A percentile compares a stretch with the other conserved stretches of the same genome.
These are phyloP conservation scores for Cenchrus americanus DNA, from an alignment of 176 grass and related monocot species.

Conservation along the genomic window DNA sequence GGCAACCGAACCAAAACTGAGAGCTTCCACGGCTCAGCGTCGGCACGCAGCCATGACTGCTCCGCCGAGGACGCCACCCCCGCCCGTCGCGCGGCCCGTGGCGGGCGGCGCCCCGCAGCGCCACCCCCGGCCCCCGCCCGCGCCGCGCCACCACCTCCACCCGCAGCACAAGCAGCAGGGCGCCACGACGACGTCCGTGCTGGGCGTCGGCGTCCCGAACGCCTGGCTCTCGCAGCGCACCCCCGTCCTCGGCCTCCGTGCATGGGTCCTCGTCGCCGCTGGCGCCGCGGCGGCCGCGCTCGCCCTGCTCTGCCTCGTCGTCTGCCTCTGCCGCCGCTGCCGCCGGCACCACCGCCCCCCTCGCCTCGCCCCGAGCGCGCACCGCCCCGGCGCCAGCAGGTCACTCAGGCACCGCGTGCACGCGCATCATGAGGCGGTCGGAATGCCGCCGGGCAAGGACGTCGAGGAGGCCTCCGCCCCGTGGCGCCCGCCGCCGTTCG, in stretches of 20 bases:
- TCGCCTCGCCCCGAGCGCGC: conserved; percentile 23
- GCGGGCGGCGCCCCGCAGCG: background rate
- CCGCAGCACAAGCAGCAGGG: conserved; percentile 18
- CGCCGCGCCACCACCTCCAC: background rate
- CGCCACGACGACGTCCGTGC: conserved; percentile 31
- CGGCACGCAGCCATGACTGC: conserved; percentile 13
- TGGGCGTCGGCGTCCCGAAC: conserved; percentile 53
- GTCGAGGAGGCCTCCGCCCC: conserved; percentile 45
- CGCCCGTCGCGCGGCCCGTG: background rate
- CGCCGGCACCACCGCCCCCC: conserved; percentile 40
- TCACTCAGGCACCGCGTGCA: conserved; percentile 53
- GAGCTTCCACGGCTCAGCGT: conserved; percentile 23
- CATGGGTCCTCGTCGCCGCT: conserved; percentile 65
- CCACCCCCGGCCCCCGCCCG: background rate
- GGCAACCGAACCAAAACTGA: background rate
- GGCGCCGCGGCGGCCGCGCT: conserved; percentile 48
- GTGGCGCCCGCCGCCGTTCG: conserved; percentile 44
- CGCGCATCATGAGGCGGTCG: conserved; percentile 45
- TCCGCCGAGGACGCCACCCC: background rate
- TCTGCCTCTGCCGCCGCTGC: conserved; percentile 61
- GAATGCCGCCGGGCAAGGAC: conserved; percentile 46
- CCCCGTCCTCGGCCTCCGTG: conserved; percentile 74
- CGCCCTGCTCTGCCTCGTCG: conserved; percentile 46
- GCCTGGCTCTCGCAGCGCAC: conserved; percentile 69
- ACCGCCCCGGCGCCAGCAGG: background rate